Evolutionary conservation across 495 filamentous ascomycete species (phyloP).

Genomic region (Penicilliopsis zonata): DNA sequence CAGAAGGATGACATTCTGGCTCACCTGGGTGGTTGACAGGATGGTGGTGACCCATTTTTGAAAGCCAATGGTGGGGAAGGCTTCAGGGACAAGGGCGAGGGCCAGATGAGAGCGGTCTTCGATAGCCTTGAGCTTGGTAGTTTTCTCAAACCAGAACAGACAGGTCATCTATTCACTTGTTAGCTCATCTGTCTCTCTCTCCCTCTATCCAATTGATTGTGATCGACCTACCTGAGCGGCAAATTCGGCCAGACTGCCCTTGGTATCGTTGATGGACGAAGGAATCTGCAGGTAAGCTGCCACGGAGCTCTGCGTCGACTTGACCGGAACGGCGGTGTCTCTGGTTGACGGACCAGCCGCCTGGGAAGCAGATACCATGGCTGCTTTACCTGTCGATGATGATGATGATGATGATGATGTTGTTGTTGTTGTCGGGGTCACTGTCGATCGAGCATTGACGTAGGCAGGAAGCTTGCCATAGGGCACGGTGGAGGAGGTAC

Average conservation of each 20-base stretch:
- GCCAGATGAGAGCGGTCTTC: conserved; percentile 47
- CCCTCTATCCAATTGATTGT: background rate
- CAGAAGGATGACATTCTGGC: conserved; percentile 87
- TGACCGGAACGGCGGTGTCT: conserved; percentile 17
- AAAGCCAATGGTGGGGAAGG: conserved; percentile 68
- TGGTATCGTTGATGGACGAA: conserved; percentile 56
- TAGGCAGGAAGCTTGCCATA: too few species aligned
- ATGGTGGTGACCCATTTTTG: conserved; percentile 90
- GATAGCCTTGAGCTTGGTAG: conserved; percentile 57
- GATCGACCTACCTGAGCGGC: conserved; percentile 56
- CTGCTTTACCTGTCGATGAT: conserved; percentile 13
- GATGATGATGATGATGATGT: conserved; percentile 14
- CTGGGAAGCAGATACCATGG: conserved; percentile 7
- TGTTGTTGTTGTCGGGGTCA: too few species aligned
- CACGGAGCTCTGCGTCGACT: conserved; percentile 30
- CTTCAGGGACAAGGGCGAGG: conserved; percentile 50
- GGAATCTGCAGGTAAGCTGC: conserved; percentile 59
- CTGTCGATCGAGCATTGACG: too few species aligned
- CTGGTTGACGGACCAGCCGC: too few species aligned
- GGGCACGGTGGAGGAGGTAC: too few species aligned
- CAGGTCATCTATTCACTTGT: conserved; percentile 62
- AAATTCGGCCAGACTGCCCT: conserved; percentile 68
- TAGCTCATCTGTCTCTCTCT: background rate
- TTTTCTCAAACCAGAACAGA: conserved; percentile 97
- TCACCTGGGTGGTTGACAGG: conserved; percentile 89